phyloP scores from a whole-genome alignment of 306 rosid genomes.

The Ziziphus jujuba region DNA sequence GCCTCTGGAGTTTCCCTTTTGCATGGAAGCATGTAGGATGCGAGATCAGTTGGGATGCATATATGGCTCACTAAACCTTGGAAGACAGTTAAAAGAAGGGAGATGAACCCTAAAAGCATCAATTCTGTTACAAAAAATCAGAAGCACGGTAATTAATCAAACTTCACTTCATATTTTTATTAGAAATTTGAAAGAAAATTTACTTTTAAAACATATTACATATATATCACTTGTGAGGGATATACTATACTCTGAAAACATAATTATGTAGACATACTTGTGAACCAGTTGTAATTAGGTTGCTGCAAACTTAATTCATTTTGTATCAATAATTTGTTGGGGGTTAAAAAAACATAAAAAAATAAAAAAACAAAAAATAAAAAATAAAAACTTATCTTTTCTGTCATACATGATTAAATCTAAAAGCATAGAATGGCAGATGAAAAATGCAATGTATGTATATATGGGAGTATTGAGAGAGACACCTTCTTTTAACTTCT shows the following conservation, averaged over 20 bases:
- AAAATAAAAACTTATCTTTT: too few species aligned
- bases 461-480: not conserved
- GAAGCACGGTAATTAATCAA: constrained; percentile 24
- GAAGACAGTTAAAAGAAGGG: constrained; percentile 70
- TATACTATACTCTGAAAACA: too few species aligned
- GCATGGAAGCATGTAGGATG: constrained; percentile 83
- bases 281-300: too few species aligned
- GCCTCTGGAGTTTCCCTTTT: constrained; percentile 36
- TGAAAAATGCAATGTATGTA: too few species aligned
- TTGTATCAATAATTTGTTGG: too few species aligned
- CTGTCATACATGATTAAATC: too few species aligned
- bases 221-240: not conserved
- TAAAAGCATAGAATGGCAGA: too few species aligned
- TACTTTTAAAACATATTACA: too few species aligned
- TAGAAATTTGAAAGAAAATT: not conserved
- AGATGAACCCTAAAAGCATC: constrained; percentile 94
- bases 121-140: constrained; percentile 53
- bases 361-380: too few species aligned
- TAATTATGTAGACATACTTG: too few species aligned
- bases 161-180: not conserved
- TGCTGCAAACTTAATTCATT: too few species aligned
- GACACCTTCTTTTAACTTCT: constrained; percentile 76
- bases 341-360: too few species aligned
- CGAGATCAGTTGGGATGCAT: constrained; percentile 57
- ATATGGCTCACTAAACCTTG: constrained; percentile 63